A percentile compares a stretch with the other conserved stretches of the same genome.
These are phyloP conservation scores for Globisporangium orthogonon DNA, from an alignment of 352 stramenopile genomes.

Conservation along the genomic window DNA sequence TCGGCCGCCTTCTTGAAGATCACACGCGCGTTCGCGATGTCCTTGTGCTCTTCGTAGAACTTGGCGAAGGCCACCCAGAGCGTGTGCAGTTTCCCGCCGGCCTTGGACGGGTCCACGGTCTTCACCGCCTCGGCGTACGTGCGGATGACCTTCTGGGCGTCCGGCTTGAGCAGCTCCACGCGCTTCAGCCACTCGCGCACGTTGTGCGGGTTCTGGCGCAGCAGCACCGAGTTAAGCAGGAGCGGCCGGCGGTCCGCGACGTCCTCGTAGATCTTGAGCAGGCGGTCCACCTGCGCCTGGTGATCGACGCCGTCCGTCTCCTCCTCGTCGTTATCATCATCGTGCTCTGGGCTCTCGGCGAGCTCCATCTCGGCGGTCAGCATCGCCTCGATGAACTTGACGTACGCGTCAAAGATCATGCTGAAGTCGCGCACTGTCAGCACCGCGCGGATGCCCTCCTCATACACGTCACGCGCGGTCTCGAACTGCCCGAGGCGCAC, in stretches of 20 bases:
- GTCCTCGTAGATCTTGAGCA: conserved; percentile 88
- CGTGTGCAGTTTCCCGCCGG: conserved; percentile 81
- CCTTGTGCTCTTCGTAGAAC: conserved; percentile 92
- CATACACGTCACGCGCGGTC: conserved; percentile 94
- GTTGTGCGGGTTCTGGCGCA: conserved; percentile 99
- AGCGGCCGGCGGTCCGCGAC: conserved; percentile 94
- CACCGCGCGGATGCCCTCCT: conserved; percentile 79
- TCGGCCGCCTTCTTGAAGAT: conserved; percentile 90
- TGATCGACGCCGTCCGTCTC: conserved; percentile 48
- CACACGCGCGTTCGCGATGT: conserved; percentile 89
- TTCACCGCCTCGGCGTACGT: conserved; percentile 91
- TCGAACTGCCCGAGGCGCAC: conserved; percentile 96
- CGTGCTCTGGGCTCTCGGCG: conserved; percentile 29
- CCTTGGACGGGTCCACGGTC: conserved; percentile 83
- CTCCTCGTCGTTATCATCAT: conserved; percentile 73
- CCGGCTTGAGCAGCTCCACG: conserved; percentile 72
- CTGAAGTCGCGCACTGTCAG: conserved; percentile 95
- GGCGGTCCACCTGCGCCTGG: conserved; percentile 63
- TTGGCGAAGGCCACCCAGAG: conserved; percentile 94
- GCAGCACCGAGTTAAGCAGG: conserved; percentile 92
- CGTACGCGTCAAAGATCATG: conserved; percentile 98
- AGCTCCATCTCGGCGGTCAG: conserved; percentile 95
- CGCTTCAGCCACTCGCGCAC: conserved; percentile 97
- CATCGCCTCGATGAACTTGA: conserved; percentile 97
- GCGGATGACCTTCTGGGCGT: conserved; percentile 60